Conservation (phyloP, 495 filamentous ascomycete genomes). For the Xylaria sp. region DNA sequence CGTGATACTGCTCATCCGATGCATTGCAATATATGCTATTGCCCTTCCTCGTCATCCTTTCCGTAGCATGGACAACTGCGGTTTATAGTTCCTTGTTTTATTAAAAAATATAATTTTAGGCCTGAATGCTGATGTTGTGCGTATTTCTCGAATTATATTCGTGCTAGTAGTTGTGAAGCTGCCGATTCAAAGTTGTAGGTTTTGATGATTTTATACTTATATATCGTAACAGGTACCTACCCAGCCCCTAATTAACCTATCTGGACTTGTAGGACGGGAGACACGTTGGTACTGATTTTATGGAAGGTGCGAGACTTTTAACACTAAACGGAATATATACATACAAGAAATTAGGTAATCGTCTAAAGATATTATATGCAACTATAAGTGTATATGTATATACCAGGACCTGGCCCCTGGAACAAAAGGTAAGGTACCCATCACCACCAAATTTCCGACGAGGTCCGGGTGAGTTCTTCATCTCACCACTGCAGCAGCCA, state of each 20-base stretch:
- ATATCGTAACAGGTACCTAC: too few species aligned
- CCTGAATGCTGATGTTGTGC: background rate
- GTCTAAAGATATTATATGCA: too few species aligned
- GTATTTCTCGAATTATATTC: background rate
- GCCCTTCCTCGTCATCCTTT: background rate
- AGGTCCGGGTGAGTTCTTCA: constrained; percentile 6
- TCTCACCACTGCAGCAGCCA: constrained; percentile 3
- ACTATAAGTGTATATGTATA: too few species aligned
- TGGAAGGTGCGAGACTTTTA: too few species aligned
- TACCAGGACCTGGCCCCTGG: too few species aligned
- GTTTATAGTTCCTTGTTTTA: background rate
- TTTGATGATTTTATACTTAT: background rate
- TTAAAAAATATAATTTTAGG: background rate
- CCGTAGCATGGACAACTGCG: background rate
- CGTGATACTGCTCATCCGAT: background rate
- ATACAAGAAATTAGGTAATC: too few species aligned
- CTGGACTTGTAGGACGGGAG: too few species aligned
- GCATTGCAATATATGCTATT: background rate
- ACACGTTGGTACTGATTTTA: too few species aligned
- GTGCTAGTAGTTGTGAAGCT: background rate
- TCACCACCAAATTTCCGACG: constrained; percentile 13
- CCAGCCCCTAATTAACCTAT: too few species aligned
- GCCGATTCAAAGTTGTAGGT: background rate
- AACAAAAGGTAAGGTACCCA: background rate
- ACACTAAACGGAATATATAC: too few species aligned